Conservation (phyloP, 495 filamentous ascomycete genomes). For the Oidiodendron maius region DNA sequence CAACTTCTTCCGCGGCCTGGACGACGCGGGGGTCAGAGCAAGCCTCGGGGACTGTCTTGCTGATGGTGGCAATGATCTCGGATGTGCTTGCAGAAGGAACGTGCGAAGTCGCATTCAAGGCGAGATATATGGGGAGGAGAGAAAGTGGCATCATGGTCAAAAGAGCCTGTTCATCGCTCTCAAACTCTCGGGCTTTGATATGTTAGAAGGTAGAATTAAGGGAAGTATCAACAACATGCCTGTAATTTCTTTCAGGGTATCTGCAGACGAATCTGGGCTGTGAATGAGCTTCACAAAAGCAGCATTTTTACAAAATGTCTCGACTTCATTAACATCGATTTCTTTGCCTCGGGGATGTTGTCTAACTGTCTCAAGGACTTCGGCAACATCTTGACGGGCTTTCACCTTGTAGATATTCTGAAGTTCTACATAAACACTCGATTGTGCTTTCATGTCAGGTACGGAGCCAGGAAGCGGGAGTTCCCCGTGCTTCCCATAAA, state of each 20-base stretch:
- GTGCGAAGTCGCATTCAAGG: slow-evolving; percentile 53
- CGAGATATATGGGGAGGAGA: slow-evolving; percentile 73
- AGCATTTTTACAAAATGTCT: slow-evolving; percentile 92
- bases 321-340: slow-evolving; percentile 72
- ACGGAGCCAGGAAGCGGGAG: slow-evolving; percentile 83
- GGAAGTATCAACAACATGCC: slow-evolving; percentile 14
- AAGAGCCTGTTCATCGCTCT: slow-evolving; percentile 27
- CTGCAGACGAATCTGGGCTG: slow-evolving; percentile 30
- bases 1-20: slow-evolving; percentile 58
- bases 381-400: slow-evolving; percentile 70
- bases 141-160: slow-evolving; percentile 44
- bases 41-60: slow-evolving; percentile 36
- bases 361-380: slow-evolving; percentile 69
- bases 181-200: slow-evolving; percentile 12
- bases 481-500: slow-evolving; percentile 61
- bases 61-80: slow-evolving; percentile 36
- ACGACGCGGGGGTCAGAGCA: slow-evolving; percentile 37
- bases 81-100: slow-evolving; percentile 37
- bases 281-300: slow-evolving; percentile 82
- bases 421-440: slow-evolving; percentile 81
- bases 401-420: slow-evolving; percentile 94
- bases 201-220: slow-evolving; percentile 11
- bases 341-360: slow-evolving; percentile 43
- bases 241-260: slow-evolving; percentile 12
- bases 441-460: slow-evolving; percentile 98